Evolutionary conservation across 257 asterid genomes (phyloP).

Genomic region (Cruciata laevipes): DNA sequence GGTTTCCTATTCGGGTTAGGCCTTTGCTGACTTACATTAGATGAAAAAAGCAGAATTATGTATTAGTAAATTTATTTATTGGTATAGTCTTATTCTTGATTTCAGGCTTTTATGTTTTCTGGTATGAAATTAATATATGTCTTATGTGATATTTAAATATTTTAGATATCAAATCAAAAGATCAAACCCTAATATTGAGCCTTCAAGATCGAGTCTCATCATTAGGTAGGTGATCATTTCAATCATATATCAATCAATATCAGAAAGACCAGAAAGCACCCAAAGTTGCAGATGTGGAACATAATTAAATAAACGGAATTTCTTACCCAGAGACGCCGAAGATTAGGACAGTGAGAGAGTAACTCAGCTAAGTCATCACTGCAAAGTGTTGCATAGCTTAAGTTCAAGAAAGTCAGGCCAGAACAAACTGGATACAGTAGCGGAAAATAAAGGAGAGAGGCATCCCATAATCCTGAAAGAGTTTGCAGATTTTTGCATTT

Average conservation of each 20-base stretch:
- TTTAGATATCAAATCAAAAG: background rate
- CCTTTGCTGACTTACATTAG: too few relatives aligned
- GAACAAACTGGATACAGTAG: conserved; percentile 65
- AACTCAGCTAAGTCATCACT: conserved; percentile 56
- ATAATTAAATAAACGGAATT: conserved; percentile 4
- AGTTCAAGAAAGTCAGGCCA: conserved; percentile 60
- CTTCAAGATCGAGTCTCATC: background rate
- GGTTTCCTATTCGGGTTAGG: background rate
- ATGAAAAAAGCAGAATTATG: too few relatives aligned
- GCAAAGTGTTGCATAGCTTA: conserved; percentile 46
- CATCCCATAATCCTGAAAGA: conserved; percentile 70
- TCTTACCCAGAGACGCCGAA: conserved; percentile 84
- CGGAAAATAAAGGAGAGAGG: conserved; percentile 39
- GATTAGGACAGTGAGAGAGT: conserved; percentile 57
- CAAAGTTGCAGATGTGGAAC: conserved; percentile 4
- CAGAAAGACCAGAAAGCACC: background rate
- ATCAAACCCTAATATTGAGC: background rate
- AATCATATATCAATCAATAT: background rate
- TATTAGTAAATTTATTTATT: background rate
- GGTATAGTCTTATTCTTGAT: background rate
- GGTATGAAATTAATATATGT: too few relatives aligned
- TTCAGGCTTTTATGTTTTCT: too few relatives aligned
- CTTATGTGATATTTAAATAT: background rate
- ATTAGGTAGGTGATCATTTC: background rate
- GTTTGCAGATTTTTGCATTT: conserved; percentile 44